Evolutionary conservation across 495 filamentous ascomycete species (phyloP), one percentile per base, ranked within the genome.

Genomic region (Aspergillus ellipticus): DNA sequence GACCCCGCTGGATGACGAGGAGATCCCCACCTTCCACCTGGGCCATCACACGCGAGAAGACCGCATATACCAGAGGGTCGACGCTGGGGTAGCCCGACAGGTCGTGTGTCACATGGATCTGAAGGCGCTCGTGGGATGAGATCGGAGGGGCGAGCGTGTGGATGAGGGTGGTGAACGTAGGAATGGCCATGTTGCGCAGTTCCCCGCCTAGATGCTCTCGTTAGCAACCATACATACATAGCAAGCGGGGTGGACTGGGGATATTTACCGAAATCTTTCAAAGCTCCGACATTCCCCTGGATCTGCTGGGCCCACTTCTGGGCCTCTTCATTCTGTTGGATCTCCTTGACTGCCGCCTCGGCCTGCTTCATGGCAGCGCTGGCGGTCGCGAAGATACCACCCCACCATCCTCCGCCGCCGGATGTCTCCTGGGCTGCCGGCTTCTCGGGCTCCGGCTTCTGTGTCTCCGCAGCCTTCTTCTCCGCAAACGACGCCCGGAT

Each of bases 1-100:
- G 89, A 2, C 94, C 94, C 1, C 91, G 85, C 73, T 97, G 94
- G 63, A 97, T 85, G 55, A 99, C 95, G 33, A 97, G 77, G n/a
- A 99, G 83, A 66, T 97, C 94, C 20, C 94, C 94, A 53, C 94
- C 94, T 73, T 99, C 94, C 51, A 99, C 94, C 72, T 99, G 94
- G 28, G 92, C 79, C 94, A 99, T 99, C 42, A 99, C 93, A 49
- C 92, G 86, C 52, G 89, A 91, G 77, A 99, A 99, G 60, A 94
- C 91, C 29, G 81, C 80, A 71, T 96, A 92, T 65, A 97, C 90
- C 24, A 97, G 82, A 10, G 92, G 92, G 70, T 97, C 92, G 56
- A 99, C 84, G 37, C 89, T 91, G 8, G 95, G 94, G 71, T 99
- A 99, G 51, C 89, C 89, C 47, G 90, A 84, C 17, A 97, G 81